Evolutionary conservation across 2,329 filamentous ascomycete genomes (phyloP), one percentile per base, ranked within the genome.

Genomic region (Neoarthrinium moseri): DNA sequence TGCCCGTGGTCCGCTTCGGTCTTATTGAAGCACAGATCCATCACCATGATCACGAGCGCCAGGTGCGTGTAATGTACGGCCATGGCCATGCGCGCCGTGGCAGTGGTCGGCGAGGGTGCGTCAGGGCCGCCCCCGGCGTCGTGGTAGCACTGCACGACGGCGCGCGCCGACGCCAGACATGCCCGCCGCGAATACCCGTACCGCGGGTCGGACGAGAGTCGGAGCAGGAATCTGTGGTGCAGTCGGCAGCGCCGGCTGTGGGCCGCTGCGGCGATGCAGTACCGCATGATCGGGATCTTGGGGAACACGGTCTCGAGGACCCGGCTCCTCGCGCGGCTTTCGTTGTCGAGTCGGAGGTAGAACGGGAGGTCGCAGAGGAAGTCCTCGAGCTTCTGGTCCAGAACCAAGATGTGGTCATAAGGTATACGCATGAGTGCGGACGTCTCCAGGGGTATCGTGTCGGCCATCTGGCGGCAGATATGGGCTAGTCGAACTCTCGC

Each of bases 191-290:
- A 54, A 47, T 51, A 54, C 5, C 13, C 18, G 27, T 52, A 55
- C 2, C 51, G 46, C 4, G 45, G 22, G 29, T 55, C 46, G 7
- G 36, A 48, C 12, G 51, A 45, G 18, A 45, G 32, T 17, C 54
- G 46, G 12, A 55, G 45, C 8, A 55, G 47, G n/a, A 56, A 55
- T 24, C 41, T 53, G 12, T 56, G 54, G 40, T 55, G 54, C 22
- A 56, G 12, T 24, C 52, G 47, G 35, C 49, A 56, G 15, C 50
- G 47, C 23, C 52, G 50, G 18, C 33, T 53, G 22, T 56, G 51
- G 7, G 47, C 54, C 23, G 52, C 52, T 13, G 51, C 42, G 5
- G 48, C 32, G 17, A 55, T 54, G 21, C 41, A 42, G 36, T 51
- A 56, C 37, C 52, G 51, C 49, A 56, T 53, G 5, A 55, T 46